Evolutionary conservation across 805 yeast genomes (phyloP), one percentile per base, ranked within the genome.

Genomic region (Myxozyma neotropica): DNA sequence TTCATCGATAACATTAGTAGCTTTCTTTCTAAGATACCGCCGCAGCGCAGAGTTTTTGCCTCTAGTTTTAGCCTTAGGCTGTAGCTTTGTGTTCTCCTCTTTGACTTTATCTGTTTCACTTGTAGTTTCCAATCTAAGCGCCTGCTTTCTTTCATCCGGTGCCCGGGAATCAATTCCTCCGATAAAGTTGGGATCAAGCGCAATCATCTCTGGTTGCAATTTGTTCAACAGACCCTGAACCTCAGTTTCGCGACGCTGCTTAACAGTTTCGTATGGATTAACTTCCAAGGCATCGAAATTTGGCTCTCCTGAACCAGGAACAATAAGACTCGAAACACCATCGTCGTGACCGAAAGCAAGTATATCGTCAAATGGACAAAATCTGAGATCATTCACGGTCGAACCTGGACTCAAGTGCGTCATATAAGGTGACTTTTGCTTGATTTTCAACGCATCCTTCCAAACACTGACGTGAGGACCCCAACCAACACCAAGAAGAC

Each of bases 301-400:
- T 63, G 99, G 97, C 77, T 94, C 99, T 78, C 99, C 99, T 43
- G 97, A 79, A 26, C 99, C 99, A 42, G 99, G 99, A 59, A 94
- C 81, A 67, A 94, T 87, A 61, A 94, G 67, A n/a, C 94, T 85
- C n/a, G 86, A 82, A 42, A 91, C 79, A 46, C 97, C 96, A 1
- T 76, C 74, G 52, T 82, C 79, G 71, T 90, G 95, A 1, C 97
- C 97, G 10, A 88, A 82, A 26, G 97, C 96, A 24, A 94, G 78
- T n/a, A 93, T 78, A 88, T 94, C 99, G 77, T 94, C 99, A 74
- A 86, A 94, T 13, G 99, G 99, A 39, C 93, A 95, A 72, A 86
- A 91, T 69, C 81, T 81, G 42, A 84, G 77, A 57, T 81, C 82
- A 67, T 84, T 86, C 17, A 90, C 80, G 65, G 81, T 85, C 21